Percentiles rank a stretch among this genome's conserved stretches.
phyloP scores from a whole-genome alignment of 2,329 filamentous ascomycete species.

The Amylocarpus encephaloides region DNA sequence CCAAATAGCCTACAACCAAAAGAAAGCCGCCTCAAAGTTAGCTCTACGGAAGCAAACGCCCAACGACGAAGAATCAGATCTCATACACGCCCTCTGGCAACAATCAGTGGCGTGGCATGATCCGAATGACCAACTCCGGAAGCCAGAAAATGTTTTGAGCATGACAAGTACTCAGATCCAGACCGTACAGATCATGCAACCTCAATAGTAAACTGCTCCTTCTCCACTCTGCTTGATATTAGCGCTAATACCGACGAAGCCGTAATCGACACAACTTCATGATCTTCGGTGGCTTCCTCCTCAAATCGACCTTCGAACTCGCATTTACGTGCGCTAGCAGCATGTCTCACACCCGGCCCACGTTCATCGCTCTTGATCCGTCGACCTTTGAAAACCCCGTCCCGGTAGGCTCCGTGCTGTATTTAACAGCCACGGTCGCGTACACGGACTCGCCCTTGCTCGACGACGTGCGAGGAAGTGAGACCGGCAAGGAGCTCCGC shows the following conservation, averaged over 20 bases:
- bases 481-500: slow-evolving; percentile 12
- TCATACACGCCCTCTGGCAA: slow-evolving; percentile 67
- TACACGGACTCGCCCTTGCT: slow-evolving; percentile 56
- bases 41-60: slow-evolving; percentile 59
- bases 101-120: slow-evolving; percentile 57
- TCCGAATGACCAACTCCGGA: slow-evolving; percentile 45
- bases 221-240: neutral
- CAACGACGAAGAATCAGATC: slow-evolving; percentile 60
- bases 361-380: slow-evolving; percentile 63
- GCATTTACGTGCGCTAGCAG: slow-evolving; percentile 66
- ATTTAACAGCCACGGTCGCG: slow-evolving; percentile 60
- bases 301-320: slow-evolving; percentile 66
- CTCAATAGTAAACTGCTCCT: slow-evolving; percentile 42
- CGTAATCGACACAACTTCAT: slow-evolving; percentile 65
- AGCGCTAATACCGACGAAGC: slow-evolving; percentile 1
- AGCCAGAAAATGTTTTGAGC: slow-evolving; percentile 51
- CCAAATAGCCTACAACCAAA: slow-evolving; percentile 58
- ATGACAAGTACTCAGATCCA: slow-evolving; percentile 58
- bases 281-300: slow-evolving; percentile 68
- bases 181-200: slow-evolving; percentile 68
- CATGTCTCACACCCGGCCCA: slow-evolving; percentile 60
- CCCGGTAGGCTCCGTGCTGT: slow-evolving; percentile 64
- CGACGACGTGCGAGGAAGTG: slow-evolving; percentile 14
- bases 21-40: slow-evolving; percentile 53
- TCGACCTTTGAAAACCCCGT: slow-evolving; percentile 67